Evolutionary conservation across 1,139 yeast species (phyloP).

Genomic region (Yamadazyma songkhlaensis): DNA sequence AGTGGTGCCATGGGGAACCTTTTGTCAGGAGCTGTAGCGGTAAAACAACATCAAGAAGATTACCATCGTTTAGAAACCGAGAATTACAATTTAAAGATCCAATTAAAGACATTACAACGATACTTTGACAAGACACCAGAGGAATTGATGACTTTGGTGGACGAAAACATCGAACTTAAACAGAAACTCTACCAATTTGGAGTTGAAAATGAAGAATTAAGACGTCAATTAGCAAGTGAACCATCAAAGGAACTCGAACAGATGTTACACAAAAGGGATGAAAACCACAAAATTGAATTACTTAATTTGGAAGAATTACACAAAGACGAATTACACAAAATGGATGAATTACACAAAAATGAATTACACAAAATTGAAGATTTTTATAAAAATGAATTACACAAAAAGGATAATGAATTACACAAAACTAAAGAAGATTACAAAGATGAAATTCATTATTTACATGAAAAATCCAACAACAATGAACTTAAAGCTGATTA

Average conservation of each 20-base stretch:
- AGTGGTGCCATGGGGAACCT: background rate
- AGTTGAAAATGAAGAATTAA: slow-evolving; percentile 8
- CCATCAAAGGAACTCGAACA: slow-evolving; percentile 4
- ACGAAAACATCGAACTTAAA: slow-evolving; percentile 39
- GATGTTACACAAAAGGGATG: slow-evolving; percentile 5
- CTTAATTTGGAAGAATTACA: slow-evolving; percentile 1
- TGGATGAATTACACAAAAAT: background rate
- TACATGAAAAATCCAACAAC: background rate
- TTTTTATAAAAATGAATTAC: background rate
- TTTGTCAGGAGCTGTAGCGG: slow-evolving; percentile 16
- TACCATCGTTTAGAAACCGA: slow-evolving; percentile 53
- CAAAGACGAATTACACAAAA: background rate
- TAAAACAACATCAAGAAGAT: slow-evolving; percentile 54
- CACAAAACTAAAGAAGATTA: background rate
- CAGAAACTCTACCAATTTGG: slow-evolving; percentile 28
- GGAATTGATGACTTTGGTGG: slow-evolving; percentile 36
- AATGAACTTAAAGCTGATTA: background rate
- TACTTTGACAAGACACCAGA: slow-evolving; percentile 46
- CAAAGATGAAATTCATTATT: background rate
- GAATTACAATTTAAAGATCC: slow-evolving; percentile 60
- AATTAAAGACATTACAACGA: slow-evolving; percentile 52
- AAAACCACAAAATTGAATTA: slow-evolving; percentile 2
- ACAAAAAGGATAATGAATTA: background rate
- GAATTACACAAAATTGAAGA: background rate
- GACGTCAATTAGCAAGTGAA: slow-evolving; percentile 4